Conservation (phyloP, 345 rosid genomes). For the Kandelia obovata region DNA sequence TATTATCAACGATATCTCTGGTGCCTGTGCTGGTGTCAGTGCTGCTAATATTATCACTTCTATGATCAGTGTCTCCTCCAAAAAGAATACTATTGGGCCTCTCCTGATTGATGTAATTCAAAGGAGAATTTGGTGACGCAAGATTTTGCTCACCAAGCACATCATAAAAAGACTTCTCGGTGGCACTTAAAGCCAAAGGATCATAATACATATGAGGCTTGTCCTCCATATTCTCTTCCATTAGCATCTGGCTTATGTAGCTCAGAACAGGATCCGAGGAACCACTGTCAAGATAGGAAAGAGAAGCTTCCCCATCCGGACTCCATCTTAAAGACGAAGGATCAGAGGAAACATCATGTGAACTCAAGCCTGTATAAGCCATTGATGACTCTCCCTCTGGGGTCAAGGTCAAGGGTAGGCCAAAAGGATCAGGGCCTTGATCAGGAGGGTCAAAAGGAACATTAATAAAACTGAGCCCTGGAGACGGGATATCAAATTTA, state of each 20-base stretch:
- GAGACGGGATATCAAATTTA: conserved; percentile 1
- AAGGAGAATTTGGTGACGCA: conserved; percentile 5
- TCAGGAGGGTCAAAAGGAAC: conserved; percentile 16
- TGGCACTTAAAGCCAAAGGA: conserved; percentile 20
- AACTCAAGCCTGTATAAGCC: background rate
- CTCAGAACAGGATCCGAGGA: conserved; percentile 26
- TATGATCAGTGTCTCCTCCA: conserved; percentile 4
- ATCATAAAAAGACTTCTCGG: conserved; percentile 27
- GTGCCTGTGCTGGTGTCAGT: background rate
- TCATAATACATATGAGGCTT: conserved; percentile 25
- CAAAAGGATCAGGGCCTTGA: conserved; percentile 1
- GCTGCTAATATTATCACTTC: conserved; percentile 10
- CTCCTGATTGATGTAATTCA: conserved; percentile 6
- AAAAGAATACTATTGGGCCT: conserved; percentile 21
- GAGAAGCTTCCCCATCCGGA: conserved; percentile 33
- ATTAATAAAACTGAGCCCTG: conserved; percentile 10
- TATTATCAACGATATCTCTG: background rate
- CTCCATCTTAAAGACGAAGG: conserved; percentile 5
- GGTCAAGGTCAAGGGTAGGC: conserved; percentile 5
- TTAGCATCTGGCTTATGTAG: conserved; percentile 30
- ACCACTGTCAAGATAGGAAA: conserved; percentile 23
- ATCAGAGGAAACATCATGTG: background rate
- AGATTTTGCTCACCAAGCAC: conserved; percentile 19
- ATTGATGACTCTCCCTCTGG: conserved; percentile 14
- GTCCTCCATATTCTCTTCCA: conserved; percentile 32